Conservation (phyloP, 78 protist genomes). For the Dictyostelium firmibasis region DNA sequence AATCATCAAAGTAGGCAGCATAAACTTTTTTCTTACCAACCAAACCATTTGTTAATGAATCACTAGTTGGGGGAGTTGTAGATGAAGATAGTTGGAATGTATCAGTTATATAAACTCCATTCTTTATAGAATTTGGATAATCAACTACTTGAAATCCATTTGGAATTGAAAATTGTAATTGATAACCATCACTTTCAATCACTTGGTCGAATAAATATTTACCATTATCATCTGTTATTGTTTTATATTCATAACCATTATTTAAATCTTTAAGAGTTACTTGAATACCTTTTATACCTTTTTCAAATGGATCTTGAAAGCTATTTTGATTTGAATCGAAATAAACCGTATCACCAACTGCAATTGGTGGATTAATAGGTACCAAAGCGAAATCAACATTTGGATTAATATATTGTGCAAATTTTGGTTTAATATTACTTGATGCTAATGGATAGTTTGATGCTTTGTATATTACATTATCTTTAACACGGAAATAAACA, state of each 20-base stretch:
- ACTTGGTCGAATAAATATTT: background rate
- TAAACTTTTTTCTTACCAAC: background rate
- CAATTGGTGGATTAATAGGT: background rate
- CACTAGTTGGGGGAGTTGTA: background rate
- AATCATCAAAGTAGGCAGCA: background rate
- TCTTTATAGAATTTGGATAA: background rate
- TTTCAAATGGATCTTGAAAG: background rate
- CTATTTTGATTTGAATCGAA: background rate
- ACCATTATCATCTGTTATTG: slow-evolving; percentile 11
- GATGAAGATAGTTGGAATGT: background rate
- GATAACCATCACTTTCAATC: background rate
- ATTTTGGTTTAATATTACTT: background rate
- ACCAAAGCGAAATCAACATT: background rate
- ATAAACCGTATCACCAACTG: background rate
- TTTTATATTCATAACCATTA: background rate
- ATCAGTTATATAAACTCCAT: background rate
- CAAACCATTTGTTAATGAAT: background rate
- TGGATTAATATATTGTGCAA: background rate
- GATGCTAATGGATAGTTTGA: background rate
- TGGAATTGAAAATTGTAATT: background rate
- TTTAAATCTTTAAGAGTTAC: background rate
- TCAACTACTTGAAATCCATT: background rate
- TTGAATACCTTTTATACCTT: background rate
- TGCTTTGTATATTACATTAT: background rate
- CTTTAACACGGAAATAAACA: background rate